Evolutionary conservation across 495 filamentous ascomycete genomes (phyloP).

Genomic region (Cairneyella variabilis): DNA sequence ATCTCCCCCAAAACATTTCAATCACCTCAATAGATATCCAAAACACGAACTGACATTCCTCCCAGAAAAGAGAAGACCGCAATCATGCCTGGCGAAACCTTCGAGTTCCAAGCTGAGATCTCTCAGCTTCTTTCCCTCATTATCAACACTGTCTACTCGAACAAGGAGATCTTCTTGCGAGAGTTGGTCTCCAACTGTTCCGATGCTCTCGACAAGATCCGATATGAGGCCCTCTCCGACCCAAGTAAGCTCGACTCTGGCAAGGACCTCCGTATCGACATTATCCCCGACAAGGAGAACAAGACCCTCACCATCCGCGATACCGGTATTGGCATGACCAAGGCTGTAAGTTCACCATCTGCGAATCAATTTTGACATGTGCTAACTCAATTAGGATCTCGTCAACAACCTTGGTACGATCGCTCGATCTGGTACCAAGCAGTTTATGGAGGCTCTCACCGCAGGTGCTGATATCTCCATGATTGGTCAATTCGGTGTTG

Average conservation of each 20-base stretch:
- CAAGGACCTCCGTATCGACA: slow-evolving; percentile 97
- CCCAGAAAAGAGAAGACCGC: slow-evolving; percentile 15
- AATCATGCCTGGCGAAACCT: slow-evolving; percentile 78
- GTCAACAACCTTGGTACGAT: slow-evolving; percentile 99
- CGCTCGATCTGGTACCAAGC: slow-evolving; percentile 97
- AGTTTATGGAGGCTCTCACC: slow-evolving; percentile 99
- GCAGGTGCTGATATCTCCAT: slow-evolving; percentile 99
- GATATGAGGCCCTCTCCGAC: slow-evolving; percentile 96
- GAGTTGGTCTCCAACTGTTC: slow-evolving; percentile 97
- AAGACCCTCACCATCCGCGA: slow-evolving; percentile 97
- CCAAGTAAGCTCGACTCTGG: slow-evolving; percentile 91
- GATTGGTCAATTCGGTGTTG: slow-evolving; percentile 99
- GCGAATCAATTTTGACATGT: slow-evolving; percentile 23
- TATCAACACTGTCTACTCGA: slow-evolving; percentile 99
- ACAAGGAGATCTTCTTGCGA: slow-evolving; percentile 99
- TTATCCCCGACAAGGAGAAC: slow-evolving; percentile 91
- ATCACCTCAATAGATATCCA: neutral
- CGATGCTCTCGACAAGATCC: slow-evolving; percentile 99
- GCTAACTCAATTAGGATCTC: slow-evolving; percentile 60
- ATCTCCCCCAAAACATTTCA: neutral
- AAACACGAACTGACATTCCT: slow-evolving; percentile 4
- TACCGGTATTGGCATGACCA: slow-evolving; percentile 99
- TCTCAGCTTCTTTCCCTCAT: slow-evolving; percentile 98
- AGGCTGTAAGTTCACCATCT: slow-evolving; percentile 69
- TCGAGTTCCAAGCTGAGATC: slow-evolving; percentile 99